Evolutionary conservation across 2,329 filamentous ascomycete species (phyloP).

Genomic region (Neoscytalidium dimidiatum): DNA sequence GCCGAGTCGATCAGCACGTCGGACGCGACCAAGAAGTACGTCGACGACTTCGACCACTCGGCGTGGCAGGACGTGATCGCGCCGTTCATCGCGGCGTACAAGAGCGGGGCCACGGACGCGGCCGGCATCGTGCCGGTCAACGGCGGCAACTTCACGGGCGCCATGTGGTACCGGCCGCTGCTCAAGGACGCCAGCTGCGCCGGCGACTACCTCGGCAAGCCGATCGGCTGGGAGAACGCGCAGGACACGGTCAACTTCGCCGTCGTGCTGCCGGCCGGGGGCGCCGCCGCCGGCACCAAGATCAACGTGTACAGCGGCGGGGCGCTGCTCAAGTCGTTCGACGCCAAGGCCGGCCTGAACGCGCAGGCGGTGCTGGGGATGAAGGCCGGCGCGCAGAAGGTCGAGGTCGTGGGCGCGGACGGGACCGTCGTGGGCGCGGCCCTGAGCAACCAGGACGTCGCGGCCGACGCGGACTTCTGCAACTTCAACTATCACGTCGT

Average conservation of each 20-base stretch:
- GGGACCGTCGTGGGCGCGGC: neutral
- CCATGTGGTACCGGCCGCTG: conserved; percentile 14
- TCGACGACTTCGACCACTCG: conserved; percentile 35
- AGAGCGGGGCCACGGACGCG: conserved; percentile 29
- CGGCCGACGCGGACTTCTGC: conserved; percentile 11
- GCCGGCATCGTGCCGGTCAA: neutral
- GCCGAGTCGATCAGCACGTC: conserved; percentile 30
- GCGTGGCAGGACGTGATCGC: conserved; percentile 38
- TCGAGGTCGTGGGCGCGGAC: neutral
- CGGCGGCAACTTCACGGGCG: conserved; percentile 9
- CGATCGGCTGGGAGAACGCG: conserved; percentile 4
- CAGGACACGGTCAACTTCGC: conserved; percentile 17
- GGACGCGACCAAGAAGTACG: conserved; percentile 28
- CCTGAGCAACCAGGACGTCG: neutral
- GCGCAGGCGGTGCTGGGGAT: conserved; percentile 1
- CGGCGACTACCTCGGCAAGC: conserved; percentile 11
- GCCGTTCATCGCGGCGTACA: conserved; percentile 41
- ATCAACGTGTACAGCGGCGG: conserved; percentile 7
- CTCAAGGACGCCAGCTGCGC: conserved; percentile 3
- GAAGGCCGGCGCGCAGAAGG: neutral
- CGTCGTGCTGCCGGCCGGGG: neutral
- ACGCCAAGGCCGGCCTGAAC: conserved; percentile 9
- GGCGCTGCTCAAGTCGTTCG: conserved; percentile 5
- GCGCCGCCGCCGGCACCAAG: neutral
- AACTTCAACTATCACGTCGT: conserved; percentile 19